phyloP scores from a whole-genome alignment of 1,284 basidiomycete species.

The Apiotrichum gamsii region DNA sequence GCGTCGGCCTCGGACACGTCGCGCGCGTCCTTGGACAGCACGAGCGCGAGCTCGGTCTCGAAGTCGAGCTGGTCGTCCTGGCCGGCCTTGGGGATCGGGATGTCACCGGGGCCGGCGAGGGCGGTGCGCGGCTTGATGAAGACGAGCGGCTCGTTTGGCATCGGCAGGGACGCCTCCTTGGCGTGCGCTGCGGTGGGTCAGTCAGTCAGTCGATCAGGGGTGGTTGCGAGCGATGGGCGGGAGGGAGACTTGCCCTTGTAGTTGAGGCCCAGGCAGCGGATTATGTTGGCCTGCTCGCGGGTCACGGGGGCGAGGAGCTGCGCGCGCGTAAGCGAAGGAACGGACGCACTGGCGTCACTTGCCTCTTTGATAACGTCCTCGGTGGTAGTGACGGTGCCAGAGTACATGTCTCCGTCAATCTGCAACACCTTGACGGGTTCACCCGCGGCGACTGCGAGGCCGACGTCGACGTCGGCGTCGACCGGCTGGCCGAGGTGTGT shows the following conservation, averaged over 20 bases:
- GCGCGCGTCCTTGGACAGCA: conserved; percentile 49
- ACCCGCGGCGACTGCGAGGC: conserved; percentile 30
- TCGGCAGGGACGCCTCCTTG: conserved; percentile 25
- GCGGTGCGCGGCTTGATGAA: conserved; percentile 51
- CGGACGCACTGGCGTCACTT: too few relatives aligned
- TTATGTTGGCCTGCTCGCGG: conserved; percentile 32
- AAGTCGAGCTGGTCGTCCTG: conserved; percentile 51
- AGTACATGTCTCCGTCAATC: conserved; percentile 15
- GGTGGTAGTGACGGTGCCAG: conserved; percentile 2
- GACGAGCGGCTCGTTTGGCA: conserved; percentile 35
- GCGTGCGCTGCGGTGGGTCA: conserved; percentile 8
- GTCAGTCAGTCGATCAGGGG: too few relatives aligned
- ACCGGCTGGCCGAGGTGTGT: conserved; percentile 35
- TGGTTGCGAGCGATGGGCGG: too few relatives aligned
- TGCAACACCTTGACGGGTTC: conserved; percentile 14
- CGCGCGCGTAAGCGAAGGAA: too few relatives aligned
- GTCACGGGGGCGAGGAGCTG: conserved; percentile 26
- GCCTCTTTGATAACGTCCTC: conserved; percentile 5
- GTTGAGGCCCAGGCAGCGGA: conserved; percentile 43
- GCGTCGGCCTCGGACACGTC: conserved; percentile 50
- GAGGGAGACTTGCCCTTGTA: conserved; percentile 24
- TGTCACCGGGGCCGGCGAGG: conserved; percentile 46
- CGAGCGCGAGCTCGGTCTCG: conserved; percentile 50
- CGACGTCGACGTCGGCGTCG: conserved; percentile 43
- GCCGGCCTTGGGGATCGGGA: conserved; percentile 47